Conservation (phyloP, 805 yeast species). For the Ogataea minuta region DNA sequence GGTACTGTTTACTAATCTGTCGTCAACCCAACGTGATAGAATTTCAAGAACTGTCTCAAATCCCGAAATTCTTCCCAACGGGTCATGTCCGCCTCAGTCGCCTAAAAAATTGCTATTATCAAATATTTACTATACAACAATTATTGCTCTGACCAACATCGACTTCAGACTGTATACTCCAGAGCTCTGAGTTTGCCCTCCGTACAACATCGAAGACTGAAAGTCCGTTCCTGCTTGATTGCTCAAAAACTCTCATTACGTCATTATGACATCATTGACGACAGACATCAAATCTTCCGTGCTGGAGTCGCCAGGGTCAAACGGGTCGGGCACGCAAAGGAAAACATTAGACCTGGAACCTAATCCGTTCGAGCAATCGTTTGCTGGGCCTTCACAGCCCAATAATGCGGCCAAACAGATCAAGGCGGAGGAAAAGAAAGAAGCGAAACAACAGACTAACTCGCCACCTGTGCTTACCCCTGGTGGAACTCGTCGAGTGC, state of each 20-base stretch:
- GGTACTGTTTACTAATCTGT: no score
- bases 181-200: no score
- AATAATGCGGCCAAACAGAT: conserved; percentile 5
- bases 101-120: no score
- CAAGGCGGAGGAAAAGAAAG: conserved; percentile 35
- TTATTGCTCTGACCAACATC: no score
- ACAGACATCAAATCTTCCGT: conserved; percentile 7
- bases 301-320: conserved; percentile 12
- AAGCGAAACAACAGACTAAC: conserved; percentile 7
- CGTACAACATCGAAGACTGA: not conserved
- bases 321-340: conserved; percentile 9
- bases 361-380: conserved; percentile 92
- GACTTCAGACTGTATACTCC: no score
- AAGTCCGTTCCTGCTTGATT: not conserved
- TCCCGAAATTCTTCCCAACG: no score
- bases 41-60: no score
- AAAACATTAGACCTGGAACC: conserved; percentile 60
- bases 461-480: conserved; percentile 54
- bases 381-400: conserved; percentile 42
- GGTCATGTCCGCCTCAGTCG: no score
- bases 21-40: no score
- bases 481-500: conserved; percentile 45
- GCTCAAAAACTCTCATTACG: conserved; percentile 4
- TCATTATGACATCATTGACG: conserved; percentile 22
- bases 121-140: no score